phyloP scores from a whole-genome alignment of 2,329 filamentous ascomycete species.

The Corinectria fuckeliana region DNA sequence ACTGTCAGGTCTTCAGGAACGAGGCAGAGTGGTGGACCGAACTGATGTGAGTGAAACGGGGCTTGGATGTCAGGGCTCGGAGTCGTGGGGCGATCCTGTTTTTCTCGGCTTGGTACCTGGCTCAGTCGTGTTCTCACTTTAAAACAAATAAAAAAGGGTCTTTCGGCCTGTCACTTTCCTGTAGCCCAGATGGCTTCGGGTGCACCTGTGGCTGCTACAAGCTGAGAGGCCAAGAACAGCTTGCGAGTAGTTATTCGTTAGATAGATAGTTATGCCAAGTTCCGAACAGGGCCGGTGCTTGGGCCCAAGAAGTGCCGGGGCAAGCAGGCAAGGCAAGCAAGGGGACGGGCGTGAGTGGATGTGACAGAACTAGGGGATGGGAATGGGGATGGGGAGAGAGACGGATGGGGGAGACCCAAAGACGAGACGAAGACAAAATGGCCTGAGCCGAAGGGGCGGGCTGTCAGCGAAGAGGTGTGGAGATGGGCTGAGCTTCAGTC shows the following conservation, averaged over 20 bases:
- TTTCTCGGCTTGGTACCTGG: background rate
- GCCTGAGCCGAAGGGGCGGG: conserved; percentile 20
- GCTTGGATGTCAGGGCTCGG: background rate
- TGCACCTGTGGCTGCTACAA: background rate
- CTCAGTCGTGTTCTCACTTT: background rate
- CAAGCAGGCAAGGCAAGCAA: background rate
- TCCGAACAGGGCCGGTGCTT: conserved; percentile 12
- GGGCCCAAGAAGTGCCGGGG: conserved; percentile 15
- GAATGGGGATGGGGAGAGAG: conserved; percentile 11
- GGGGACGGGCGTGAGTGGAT: conserved; percentile 23
- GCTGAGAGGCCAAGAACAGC: background rate
- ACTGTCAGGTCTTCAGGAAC: background rate
- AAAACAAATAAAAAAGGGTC: background rate
- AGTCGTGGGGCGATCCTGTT: conserved; percentile 6
- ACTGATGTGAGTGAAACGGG: conserved; percentile 12
- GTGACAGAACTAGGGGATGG: conserved; percentile 24
- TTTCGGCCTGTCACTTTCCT: background rate
- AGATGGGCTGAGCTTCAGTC: conserved; percentile 26
- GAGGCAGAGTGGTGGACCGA: conserved; percentile 6
- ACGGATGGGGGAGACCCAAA: conserved; percentile 8
- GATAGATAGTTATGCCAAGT: too few relatives aligned
- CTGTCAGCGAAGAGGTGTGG: conserved; percentile 32
- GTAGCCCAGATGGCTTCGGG: conserved; percentile 1
- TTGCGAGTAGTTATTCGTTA: too few relatives aligned
- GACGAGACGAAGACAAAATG: conserved; percentile 12